Evolutionary conservation across 2,329 filamentous ascomycete genomes (phyloP), one percentile per base, ranked within the genome.

Genomic region (Diaporthe ilicicola): DNA sequence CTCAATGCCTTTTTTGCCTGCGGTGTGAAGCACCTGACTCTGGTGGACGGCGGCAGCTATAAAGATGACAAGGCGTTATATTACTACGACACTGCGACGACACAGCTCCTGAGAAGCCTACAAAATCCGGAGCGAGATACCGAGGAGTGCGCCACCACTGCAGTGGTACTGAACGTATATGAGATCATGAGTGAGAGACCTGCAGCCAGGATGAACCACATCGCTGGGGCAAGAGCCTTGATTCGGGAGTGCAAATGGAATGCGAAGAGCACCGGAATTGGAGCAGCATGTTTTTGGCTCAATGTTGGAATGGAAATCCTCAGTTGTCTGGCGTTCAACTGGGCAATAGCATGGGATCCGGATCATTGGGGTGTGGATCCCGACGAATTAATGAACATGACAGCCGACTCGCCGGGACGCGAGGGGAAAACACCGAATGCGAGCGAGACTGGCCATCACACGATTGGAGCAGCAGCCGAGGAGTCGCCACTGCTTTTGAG

Each of bases 241-340:
- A 95, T 98, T 76, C 93, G 94, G 73, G 94, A 97, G 78, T 97
- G 94, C 76, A 90, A 91, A 5, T 98, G 95, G 95, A 92, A 94
- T 76, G 94, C 94, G 0, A 89, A 86, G 73, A 93, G 93, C 44
- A 88, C 87, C 1, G 94, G 95, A 0, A 89, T 97, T 24, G 95
- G 94, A 0, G 89, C 91, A 0, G 94, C 95, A 1, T 98, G 95
- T 80, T 98, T 98, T 82, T 98, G 95, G 95, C 85, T 98, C 46
- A 97, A 97, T 76, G 91, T 97, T 19, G 92, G 92, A 19, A 92
- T 97, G 87, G 95, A 98, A 79, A 85, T 98, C n/a, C 85, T 98
- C 34, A 94, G 90, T 74, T 97, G 94, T 79, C 84, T 98, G 19
- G 92, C 94, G 74, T 94, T 94, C 81, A 94, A 95, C 78, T 97